phyloP scores from a whole-genome alignment of 2,329 filamentous ascomycete species.

The Xylaria sp. region DNA sequence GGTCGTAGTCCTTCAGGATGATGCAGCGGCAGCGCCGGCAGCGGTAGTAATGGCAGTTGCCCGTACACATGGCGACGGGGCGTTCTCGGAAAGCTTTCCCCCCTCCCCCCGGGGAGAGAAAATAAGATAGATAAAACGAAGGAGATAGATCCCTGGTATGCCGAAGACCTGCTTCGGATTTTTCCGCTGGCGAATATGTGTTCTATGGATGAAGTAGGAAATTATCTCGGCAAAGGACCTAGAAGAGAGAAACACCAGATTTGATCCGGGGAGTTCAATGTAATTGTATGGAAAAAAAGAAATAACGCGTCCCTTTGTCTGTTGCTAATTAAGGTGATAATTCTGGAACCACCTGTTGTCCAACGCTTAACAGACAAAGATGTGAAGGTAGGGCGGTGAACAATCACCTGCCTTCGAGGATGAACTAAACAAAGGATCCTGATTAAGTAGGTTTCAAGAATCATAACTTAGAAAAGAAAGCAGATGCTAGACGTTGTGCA shows the following conservation, averaged over 20 bases:
- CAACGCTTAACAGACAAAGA: slow-evolving; percentile 1
- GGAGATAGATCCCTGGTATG: too few species aligned
- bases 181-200: neutral
- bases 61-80: slow-evolving; percentile 37
- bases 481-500: neutral
- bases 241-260: neutral
- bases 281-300: slow-evolving; percentile 1
- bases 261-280: neutral
- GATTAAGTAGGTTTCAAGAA: neutral
- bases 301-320: neutral
- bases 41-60: slow-evolving; percentile 10
- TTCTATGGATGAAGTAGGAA: neutral
- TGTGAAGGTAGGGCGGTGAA: slow-evolving; percentile 2
- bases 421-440: slow-evolving; percentile 1
- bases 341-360: slow-evolving; percentile 6
- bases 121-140: neutral
- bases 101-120: neutral
- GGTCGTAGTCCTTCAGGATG: slow-evolving; percentile 11
- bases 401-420: neutral
- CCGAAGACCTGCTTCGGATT: slow-evolving; percentile 16
- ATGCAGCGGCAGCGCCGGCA: slow-evolving; percentile 24
- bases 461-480: too few species aligned
- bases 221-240: neutral
- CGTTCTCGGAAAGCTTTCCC: too few species aligned
- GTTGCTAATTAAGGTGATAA: neutral